Conservation (phyloP, 768 basidiomycete species). For the Termitomyces sp. region DNA sequence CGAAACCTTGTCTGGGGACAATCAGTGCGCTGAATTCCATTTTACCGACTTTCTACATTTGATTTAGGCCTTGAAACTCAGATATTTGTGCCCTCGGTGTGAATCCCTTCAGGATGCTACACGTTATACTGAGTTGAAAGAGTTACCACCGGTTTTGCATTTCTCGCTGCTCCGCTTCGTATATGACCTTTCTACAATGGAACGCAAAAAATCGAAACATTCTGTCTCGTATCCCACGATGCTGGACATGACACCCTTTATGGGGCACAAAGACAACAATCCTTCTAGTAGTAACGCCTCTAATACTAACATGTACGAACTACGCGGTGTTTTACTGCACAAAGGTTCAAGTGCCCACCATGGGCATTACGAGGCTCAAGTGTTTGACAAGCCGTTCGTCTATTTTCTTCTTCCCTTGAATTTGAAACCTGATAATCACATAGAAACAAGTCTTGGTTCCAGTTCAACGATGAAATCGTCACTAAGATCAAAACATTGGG, state of each 20-base stretch:
- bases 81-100: conserved; percentile 82
- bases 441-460: conserved; percentile 78
- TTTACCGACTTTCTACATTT: background rate
- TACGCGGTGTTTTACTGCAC: conserved; percentile 84
- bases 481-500: conserved; percentile 56
- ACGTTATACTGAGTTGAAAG: conserved; percentile 65
- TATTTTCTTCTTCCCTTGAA: conserved; percentile 2
- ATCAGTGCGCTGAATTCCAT: conserved; percentile 50
- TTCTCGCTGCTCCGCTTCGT: conserved; percentile 93
- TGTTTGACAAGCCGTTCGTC: conserved; percentile 66
- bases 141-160: conserved; percentile 85
- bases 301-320: conserved; percentile 58
- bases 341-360: conserved; percentile 91
- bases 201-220: conserved; percentile 86
- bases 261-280: conserved; percentile 33
- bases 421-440: conserved; percentile 10
- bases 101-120: conserved; percentile 72
- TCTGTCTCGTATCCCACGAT: conserved; percentile 70
- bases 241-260: conserved; percentile 71
- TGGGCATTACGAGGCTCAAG: conserved; percentile 87
- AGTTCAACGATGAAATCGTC: conserved; percentile 90
- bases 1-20: conserved; percentile 79
- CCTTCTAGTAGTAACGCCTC: conserved; percentile 1
- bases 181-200: conserved; percentile 73
- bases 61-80: conserved; percentile 23